Evolutionary conservation across 306 rosid genomes (phyloP), one percentile per base, ranked within the genome.

Genomic region (Prunus dulcis): DNA sequence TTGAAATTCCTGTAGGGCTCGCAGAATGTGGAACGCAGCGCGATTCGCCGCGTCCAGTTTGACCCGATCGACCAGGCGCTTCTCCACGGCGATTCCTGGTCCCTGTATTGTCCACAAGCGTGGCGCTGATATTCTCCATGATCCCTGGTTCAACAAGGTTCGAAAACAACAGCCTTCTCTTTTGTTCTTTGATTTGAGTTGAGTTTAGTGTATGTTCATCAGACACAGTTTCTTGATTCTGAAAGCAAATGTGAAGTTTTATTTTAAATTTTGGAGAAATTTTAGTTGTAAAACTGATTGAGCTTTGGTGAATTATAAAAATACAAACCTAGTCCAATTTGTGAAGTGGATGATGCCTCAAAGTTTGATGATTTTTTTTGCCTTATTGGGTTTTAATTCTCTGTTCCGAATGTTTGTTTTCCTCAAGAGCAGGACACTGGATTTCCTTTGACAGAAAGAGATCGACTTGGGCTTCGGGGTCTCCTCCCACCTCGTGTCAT

Each of bases 101-200:
- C 99, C 99, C 3, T 89, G 96, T 86, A 91, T 96, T 76, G 91
- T 96, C 51, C 99, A 91, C 67, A 96, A 96, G 86, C 99, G 99
- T 56, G 99, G 99, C 43, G 90, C 99, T 69, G 99, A 96, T 68
- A 96, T 96, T 81, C 99, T 96, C 60, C 99, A 96, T 67, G 99
- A 96, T 87, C 99, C 99, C 1, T 96, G 98, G 99, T 92, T 92
- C 88, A 96, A 96, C 82, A 96, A 96, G 99, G 99, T 95, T 66
- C 41, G 66, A 2, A 22, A 19, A 2, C 46, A 57, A 14, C 69
- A 15, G 19, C 15, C 34, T 49, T 75, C 12, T 47, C 6, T 22
- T 1, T 8, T 67, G 57, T 57, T 38, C 0, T n/a, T 47, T 19
- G 47, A 19, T 34, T 63, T 63, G 22, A 63, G 67, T 3, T 63